phyloP scores from a whole-genome alignment of 225 moss, liverwort and hornwort genomes.

The Rhytidiadelphus loreus region DNA sequence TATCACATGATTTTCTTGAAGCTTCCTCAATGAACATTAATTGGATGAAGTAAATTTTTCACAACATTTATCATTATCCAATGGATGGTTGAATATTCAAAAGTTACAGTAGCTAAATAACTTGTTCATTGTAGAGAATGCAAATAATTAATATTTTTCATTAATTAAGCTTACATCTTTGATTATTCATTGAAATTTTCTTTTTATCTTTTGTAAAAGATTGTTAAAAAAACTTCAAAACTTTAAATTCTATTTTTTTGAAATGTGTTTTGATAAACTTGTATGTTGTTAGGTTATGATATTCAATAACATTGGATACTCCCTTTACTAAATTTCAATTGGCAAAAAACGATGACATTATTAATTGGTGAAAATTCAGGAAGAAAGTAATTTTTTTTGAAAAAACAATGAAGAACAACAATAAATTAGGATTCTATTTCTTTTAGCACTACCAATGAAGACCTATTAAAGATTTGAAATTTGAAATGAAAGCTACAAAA shows the following conservation, averaged over 20 bases:
- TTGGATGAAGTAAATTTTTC: background rate
- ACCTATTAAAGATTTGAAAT: background rate
- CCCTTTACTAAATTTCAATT: background rate
- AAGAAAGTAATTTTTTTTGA: background rate
- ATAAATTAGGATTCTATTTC: background rate
- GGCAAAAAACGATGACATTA: background rate
- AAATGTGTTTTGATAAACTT: too few relatives aligned
- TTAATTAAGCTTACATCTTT: background rate
- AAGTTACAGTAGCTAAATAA: too few relatives aligned
- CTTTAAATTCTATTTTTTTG: background rate
- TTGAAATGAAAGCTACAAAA: background rate
- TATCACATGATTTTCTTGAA: background rate
- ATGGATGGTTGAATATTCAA: background rate
- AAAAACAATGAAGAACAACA: too few relatives aligned
- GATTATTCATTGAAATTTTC: background rate
- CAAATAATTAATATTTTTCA: background rate
- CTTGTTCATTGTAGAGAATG: accelerated
- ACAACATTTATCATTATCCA: background rate
- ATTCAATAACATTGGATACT: background rate
- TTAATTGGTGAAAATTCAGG: background rate
- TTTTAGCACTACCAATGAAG: background rate
- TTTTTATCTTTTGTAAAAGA: background rate
- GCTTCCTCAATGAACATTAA: background rate
- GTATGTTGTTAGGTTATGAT: background rate
- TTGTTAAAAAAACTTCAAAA: background rate